Percentiles rank a stretch among this genome's conserved stretches.
These are phyloP conservation scores for Colletotrichum lindemuthianum DNA, from an alignment of 2,329 filamentous ascomycete genomes.

Conservation along the genomic window DNA sequence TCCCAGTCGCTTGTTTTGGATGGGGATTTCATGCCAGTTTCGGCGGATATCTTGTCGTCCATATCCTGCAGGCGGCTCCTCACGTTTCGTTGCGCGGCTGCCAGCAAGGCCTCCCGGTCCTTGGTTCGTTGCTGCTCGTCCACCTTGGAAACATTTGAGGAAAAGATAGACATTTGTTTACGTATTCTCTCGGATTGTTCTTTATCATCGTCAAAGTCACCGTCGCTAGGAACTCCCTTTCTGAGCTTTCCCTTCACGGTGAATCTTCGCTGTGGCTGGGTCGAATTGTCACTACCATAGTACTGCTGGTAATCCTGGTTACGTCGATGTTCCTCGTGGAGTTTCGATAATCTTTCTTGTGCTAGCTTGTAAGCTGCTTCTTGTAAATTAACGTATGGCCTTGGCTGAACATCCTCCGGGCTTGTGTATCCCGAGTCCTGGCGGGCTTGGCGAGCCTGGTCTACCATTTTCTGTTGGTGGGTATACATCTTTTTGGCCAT, in stretches of 20 bases:
- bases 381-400: slow-evolving; percentile 74
- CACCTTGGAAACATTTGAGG: slow-evolving; percentile 71
- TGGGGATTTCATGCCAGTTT: slow-evolving; percentile 79
- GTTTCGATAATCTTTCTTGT: slow-evolving; percentile 81
- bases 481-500: slow-evolving; percentile 92
- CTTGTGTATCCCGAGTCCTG: slow-evolving; percentile 45
- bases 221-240: slow-evolving; percentile 75
- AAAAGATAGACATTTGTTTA: slow-evolving; percentile 82
- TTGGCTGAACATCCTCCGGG: slow-evolving; percentile 56
- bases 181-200: slow-evolving; percentile 78
- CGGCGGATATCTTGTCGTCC: slow-evolving; percentile 80
- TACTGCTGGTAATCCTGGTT: slow-evolving; percentile 77
- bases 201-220: slow-evolving; percentile 70
- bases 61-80: slow-evolving; percentile 79
- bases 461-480: slow-evolving; percentile 70
- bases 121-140: slow-evolving; percentile 78
- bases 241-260: slow-evolving; percentile 65
- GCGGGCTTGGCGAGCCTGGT: slow-evolving; percentile 57
- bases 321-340: slow-evolving; percentile 76
- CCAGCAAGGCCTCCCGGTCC: slow-evolving; percentile 80
- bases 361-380: slow-evolving; percentile 89
- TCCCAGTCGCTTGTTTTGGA: slow-evolving; percentile 82
- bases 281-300: slow-evolving; percentile 68
- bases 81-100: slow-evolving; percentile 87
- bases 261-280: slow-evolving; percentile 54